These are phyloP conservation scores for Guadua angustifolia DNA, from an alignment of 176 grass and related monocot genomes.

Conservation along the genomic window DNA sequence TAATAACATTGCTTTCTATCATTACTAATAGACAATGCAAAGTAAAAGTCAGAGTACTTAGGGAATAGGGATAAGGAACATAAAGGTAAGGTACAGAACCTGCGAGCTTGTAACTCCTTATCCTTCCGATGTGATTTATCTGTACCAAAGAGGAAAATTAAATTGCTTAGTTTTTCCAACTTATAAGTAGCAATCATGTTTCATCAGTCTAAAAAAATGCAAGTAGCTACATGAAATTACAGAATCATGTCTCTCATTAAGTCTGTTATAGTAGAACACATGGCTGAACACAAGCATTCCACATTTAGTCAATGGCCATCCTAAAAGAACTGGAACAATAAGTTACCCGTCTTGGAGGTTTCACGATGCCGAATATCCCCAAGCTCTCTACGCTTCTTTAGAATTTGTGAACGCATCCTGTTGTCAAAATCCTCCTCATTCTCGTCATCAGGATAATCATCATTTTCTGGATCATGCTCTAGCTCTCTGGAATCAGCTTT, in stretches of 20 bases:
- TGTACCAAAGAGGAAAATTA: constrained; percentile 40
- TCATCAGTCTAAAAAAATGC: constrained; percentile 21
- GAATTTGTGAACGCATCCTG: constrained; percentile 82
- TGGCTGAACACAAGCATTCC: constrained; percentile 8
- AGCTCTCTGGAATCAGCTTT: constrained; percentile 58
- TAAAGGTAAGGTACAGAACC: constrained; percentile 46
- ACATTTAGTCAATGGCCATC: constrained; percentile 12
- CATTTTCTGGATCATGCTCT: constrained; percentile 42
- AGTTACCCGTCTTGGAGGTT: constrained; percentile 64
- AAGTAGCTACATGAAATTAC: constrained; percentile 39
- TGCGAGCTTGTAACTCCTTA: constrained; percentile 49
- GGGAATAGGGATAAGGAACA: constrained; percentile 2
- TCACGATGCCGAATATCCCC: constrained; percentile 55
- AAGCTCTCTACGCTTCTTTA: constrained; percentile 81
- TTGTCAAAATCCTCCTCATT: constrained; percentile 86
- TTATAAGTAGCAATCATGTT: constrained; percentile 17
- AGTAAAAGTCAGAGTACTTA: background rate
- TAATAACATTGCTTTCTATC: background rate
- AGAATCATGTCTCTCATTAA: constrained; percentile 24
- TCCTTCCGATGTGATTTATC: constrained; percentile 61
- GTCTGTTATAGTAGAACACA: constrained; percentile 29
- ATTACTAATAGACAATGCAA: constrained; percentile 4
- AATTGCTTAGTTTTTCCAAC: constrained; percentile 15
- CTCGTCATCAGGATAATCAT: constrained; percentile 67
- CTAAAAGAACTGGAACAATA: constrained; percentile 23